Percentiles rank a stretch among this genome's conserved stretches.
phyloP scores from a whole-genome alignment of 768 basidiomycete genomes.

The Trametes cinnabarina region DNA sequence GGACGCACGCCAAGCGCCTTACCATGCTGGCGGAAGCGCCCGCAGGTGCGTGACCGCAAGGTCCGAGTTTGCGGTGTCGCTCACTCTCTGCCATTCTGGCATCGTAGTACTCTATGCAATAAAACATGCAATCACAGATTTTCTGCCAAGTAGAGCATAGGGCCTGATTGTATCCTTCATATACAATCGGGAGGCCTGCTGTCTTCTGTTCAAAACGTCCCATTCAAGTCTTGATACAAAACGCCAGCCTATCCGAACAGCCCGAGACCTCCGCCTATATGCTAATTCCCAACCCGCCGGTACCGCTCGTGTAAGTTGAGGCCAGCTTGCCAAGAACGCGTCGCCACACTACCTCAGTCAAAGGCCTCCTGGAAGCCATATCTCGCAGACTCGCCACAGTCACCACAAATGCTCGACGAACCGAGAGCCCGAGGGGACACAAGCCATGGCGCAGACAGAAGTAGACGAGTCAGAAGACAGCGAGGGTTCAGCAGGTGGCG shows the following conservation, averaged over 20 bases:
- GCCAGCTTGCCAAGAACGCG: background rate
- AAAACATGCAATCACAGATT: too few relatives aligned
- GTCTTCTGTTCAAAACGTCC: background rate
- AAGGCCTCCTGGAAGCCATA: too few relatives aligned
- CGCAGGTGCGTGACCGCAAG: background rate
- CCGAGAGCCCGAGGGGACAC: constrained; percentile 13
- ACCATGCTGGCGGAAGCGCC: constrained; percentile 2
- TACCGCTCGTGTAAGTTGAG: background rate
- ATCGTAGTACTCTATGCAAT: too few relatives aligned
- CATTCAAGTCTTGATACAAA: background rate
- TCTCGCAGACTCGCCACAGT: background rate
- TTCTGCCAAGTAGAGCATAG: too few relatives aligned
- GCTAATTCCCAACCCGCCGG: constrained; percentile 11
- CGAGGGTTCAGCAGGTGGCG: background rate
- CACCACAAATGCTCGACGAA: constrained; percentile 15
- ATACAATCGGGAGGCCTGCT: too few relatives aligned
- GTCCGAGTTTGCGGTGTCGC: too few relatives aligned
- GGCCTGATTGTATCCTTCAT: too few relatives aligned
- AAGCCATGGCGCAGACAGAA: background rate
- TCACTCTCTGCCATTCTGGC: too few relatives aligned
- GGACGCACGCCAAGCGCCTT: background rate
- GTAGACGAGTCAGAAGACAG: background rate
- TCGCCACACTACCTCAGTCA: background rate
- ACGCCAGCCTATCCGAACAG: background rate
- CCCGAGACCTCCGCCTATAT: background rate